A percentile compares a stretch with the other conserved stretches of the same genome.
Evolutionary conservation across 148 eudicot genomes (phyloP).

Genomic region (Oxyria digyna): DNA sequence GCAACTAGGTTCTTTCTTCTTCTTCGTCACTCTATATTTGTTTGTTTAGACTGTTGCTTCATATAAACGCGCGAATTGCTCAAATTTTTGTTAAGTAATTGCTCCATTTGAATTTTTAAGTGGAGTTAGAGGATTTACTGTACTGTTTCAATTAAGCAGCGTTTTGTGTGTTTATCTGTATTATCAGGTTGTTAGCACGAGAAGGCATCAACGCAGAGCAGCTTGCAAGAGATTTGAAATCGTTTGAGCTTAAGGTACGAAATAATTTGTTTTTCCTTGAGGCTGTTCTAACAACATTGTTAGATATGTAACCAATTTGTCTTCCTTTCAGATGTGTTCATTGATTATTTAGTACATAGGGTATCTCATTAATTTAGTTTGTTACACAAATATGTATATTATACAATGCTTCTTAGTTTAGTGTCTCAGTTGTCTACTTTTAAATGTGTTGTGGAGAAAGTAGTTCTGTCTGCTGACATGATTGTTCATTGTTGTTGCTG

Average conservation of each 20-base stretch:
- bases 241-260: constrained; percentile 78
- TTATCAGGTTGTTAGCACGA: constrained; percentile 74
- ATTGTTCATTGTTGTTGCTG: constrained; percentile 2
- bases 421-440: background rate
- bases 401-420: background rate
- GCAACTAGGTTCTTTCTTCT: constrained; percentile 22
- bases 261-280: background rate
- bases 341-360: background rate
- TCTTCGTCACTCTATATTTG: background rate
- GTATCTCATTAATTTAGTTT: background rate
- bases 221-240: constrained; percentile 88
- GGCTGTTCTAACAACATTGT: background rate
- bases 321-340: too few relatives aligned
- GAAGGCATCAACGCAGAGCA: constrained; percentile 97
- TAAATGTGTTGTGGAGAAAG: background rate
- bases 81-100: background rate
- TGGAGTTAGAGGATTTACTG: background rate
- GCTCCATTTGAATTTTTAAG: background rate
- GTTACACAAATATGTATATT: background rate
- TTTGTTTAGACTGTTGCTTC: background rate
- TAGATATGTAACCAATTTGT: too few relatives aligned
- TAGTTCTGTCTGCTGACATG: background rate
- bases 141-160: background rate
- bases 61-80: background rate
- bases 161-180: background rate